Percentiles rank a stretch among this genome's conserved stretches.
These are phyloP conservation scores for Penicillium argentinense DNA, from an alignment of 495 filamentous ascomycete genomes.

Conservation along the genomic window DNA sequence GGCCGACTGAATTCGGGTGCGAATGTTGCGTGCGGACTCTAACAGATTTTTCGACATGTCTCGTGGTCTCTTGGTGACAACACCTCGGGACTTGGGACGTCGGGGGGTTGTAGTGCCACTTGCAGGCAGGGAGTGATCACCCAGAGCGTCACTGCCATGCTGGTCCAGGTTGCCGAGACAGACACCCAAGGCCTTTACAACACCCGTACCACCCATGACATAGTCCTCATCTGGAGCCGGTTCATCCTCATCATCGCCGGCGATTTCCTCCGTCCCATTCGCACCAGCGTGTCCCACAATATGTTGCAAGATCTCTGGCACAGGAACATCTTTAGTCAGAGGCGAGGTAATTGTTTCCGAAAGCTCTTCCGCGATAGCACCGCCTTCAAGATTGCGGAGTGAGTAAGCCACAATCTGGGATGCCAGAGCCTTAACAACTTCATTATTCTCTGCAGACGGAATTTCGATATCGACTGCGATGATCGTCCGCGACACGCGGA, in stretches of 20 bases:
- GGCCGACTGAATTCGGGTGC: conserved; percentile 78
- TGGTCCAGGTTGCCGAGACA: conserved; percentile 72
- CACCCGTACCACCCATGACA: conserved; percentile 91
- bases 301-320: conserved; percentile 67
- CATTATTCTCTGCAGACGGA: conserved; percentile 71
- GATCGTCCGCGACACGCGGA: conserved; percentile 77
- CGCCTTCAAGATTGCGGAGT: conserved; percentile 82
- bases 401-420: conserved; percentile 94
- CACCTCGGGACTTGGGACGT: conserved; percentile 40
- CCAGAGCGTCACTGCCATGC: conserved; percentile 31
- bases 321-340: conserved; percentile 40
- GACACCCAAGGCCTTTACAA: conserved; percentile 90
- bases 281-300: conserved; percentile 59
- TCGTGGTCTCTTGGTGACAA: conserved; percentile 66
- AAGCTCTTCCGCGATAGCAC: conserved; percentile 48
- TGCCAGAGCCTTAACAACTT: conserved; percentile 88
- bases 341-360: conserved; percentile 33
- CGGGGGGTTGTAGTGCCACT: conserved; percentile 58
- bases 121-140: conserved; percentile 38
- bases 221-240: conserved; percentile 88
- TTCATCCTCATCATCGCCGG: conserved; percentile 60
- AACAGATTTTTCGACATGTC: conserved; percentile 91
- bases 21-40: conserved; percentile 82
- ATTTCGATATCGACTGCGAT: conserved; percentile 92
- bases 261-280: conserved; percentile 29